A percentile compares a stretch with the other conserved stretches of the same genome.
These are phyloP conservation scores for Eugenia klotzschiana DNA, from an alignment of 441 rosid genomes.

Conservation along the genomic window DNA sequence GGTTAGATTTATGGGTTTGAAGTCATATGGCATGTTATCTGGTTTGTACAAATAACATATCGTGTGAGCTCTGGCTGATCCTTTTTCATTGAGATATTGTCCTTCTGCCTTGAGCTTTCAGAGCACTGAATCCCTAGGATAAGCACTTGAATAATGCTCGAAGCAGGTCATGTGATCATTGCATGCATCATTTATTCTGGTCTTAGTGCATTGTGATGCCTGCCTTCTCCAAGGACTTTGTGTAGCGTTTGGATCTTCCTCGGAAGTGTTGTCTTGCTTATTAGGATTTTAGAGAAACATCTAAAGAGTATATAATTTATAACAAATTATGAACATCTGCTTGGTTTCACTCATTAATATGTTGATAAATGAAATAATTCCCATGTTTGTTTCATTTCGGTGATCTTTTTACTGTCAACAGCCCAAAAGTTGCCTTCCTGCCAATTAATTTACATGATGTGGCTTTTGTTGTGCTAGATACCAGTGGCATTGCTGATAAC, in stretches of 20 bases:
- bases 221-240: background rate
- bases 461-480: constrained; percentile 30
- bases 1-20: background rate
- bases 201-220: background rate
- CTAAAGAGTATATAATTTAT: background rate
- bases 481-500: constrained; percentile 67
- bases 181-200: background rate
- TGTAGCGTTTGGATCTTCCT: background rate
- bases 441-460: background rate
- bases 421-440: background rate
- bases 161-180: background rate
- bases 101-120: background rate
- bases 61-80: background rate
- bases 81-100: background rate
- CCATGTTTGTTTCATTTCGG: background rate
- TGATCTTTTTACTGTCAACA: background rate
- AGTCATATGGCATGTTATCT: background rate
- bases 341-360: background rate
- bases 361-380: background rate
- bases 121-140: background rate
- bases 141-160: background rate
- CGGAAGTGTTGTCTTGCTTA: background rate
- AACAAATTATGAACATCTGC: background rate
- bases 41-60: background rate
- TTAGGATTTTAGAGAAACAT: background rate